Conservation (phyloP, 225 moss, liverwort and hornwort species). For the Polytrichum commune region DNA sequence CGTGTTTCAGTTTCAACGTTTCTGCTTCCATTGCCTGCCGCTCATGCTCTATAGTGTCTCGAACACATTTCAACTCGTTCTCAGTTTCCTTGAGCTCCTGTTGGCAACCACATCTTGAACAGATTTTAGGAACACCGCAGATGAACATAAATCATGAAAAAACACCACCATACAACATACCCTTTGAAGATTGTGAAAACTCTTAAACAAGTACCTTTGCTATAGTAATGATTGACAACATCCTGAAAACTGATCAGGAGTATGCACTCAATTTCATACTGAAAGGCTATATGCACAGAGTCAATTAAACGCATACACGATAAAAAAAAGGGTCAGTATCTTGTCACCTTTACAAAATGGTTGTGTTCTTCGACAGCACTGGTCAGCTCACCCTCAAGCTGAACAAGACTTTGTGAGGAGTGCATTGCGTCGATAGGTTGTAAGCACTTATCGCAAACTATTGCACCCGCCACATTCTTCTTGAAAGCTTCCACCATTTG, state of each 20-base stretch:
- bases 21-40: constrained; percentile 28
- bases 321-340: no score
- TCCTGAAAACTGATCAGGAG: no score
- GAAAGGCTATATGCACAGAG: no score
- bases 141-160: no score
- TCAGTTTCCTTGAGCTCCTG: constrained; percentile 47
- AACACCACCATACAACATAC: no score
- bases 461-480: constrained; percentile 41
- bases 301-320: not conserved
- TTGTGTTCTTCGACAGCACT: constrained; percentile 28
- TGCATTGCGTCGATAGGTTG: constrained; percentile 69
- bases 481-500: constrained; percentile 37
- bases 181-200: no score
- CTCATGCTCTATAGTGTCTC: constrained; percentile 26
- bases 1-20: constrained; percentile 24
- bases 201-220: no score
- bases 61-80: constrained; percentile 28
- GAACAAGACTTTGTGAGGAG: constrained; percentile 46
- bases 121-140: no score
- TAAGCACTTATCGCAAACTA: constrained; percentile 81
- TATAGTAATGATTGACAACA: no score
- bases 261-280: no score
- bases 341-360: constrained; percentile 33
- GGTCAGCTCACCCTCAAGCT: constrained; percentile 58
- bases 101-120: not conserved